A percentile compares a stretch with the other conserved stretches of the same genome.
Evolutionary conservation across 768 basidiomycete genomes (phyloP).

Genomic region (Psilocybe cubensis): DNA sequence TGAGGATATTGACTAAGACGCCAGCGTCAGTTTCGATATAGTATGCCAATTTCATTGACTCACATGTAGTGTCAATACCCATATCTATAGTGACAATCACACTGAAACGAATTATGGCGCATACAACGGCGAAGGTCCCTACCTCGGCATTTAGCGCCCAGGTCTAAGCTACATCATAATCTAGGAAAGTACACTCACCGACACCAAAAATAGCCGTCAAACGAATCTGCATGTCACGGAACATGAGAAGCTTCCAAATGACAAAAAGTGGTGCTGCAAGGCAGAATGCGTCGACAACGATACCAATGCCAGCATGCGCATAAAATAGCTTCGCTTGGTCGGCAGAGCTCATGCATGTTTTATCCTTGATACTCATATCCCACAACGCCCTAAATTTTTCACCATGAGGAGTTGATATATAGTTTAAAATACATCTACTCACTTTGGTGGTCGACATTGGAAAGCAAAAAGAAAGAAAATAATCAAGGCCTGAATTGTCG

Average conservation of each 20-base stretch:
- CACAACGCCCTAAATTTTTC: background rate
- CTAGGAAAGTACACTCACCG: no score
- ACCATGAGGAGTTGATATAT: no score
- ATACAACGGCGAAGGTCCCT: slow-evolving; percentile 1
- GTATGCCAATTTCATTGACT: no score
- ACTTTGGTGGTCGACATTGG: slow-evolving; percentile 3
- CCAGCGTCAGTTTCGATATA: no score
- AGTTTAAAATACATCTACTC: no score
- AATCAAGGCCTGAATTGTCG: slow-evolving; percentile 1
- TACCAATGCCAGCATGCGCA: slow-evolving; percentile 3
- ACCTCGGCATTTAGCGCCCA: background rate
- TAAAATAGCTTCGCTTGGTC: slow-evolving; percentile 6
- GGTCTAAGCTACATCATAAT: background rate
- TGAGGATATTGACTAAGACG: slow-evolving; percentile 2
- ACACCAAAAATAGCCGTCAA: background rate
- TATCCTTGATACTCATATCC: background rate
- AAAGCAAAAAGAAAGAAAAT: slow-evolving; percentile 1
- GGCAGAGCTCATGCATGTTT: background rate
- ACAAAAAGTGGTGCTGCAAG: background rate
- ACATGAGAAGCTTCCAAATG: slow-evolving; percentile 7
- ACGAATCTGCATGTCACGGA: slow-evolving; percentile 4
- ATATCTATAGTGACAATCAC: slow-evolving; percentile 3
- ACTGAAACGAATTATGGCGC: slow-evolving; percentile 6
- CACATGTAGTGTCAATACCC: slow-evolving; percentile 4
- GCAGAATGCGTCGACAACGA: slow-evolving; percentile 2